Percentiles rank a stretch among this genome's conserved stretches.
Conservation (phyloP, 1,139 yeast genomes). For the Cylindricascospora bacillispora region DNA sequence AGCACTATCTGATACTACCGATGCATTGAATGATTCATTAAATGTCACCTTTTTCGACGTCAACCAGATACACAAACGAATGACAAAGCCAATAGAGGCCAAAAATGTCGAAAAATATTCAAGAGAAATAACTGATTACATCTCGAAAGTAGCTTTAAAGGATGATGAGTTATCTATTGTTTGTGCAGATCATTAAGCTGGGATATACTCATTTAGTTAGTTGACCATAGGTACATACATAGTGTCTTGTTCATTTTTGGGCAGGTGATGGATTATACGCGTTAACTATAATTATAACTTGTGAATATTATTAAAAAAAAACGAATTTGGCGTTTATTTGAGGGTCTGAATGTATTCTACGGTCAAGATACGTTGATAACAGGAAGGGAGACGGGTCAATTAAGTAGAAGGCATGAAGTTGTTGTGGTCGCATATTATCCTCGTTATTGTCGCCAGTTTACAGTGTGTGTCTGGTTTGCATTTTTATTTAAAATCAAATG, state of each 20-base stretch:
- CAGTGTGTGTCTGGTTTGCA: slow-evolving; percentile 14
- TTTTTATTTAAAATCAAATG: slow-evolving; percentile 24
- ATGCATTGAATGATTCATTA: too few species aligned
- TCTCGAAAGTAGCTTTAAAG: too few species aligned
- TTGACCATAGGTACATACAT: neutral
- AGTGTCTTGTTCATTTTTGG: slow-evolving; percentile 1
- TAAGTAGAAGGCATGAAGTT: neutral
- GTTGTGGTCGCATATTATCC: neutral
- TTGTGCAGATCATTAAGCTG: too few species aligned
- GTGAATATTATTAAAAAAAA: too few species aligned
- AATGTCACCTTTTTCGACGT: too few species aligned
- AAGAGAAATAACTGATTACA: too few species aligned
- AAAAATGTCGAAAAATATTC: too few species aligned
- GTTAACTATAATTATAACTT: neutral
- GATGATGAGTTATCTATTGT: too few species aligned
- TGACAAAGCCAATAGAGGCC: too few species aligned
- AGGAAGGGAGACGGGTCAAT: neutral
- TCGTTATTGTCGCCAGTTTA: neutral
- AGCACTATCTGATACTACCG: too few species aligned
- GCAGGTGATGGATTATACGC: neutral
- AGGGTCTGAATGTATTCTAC: slow-evolving; percentile 1
- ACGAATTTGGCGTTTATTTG: neutral
- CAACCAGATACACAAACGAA: too few species aligned
- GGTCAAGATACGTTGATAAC: neutral
- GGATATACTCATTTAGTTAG: too few species aligned